Evolutionary conservation across 2,329 filamentous ascomycete species (phyloP), one percentile per base, ranked within the genome.

Genomic region (Huntiella savannae): DNA sequence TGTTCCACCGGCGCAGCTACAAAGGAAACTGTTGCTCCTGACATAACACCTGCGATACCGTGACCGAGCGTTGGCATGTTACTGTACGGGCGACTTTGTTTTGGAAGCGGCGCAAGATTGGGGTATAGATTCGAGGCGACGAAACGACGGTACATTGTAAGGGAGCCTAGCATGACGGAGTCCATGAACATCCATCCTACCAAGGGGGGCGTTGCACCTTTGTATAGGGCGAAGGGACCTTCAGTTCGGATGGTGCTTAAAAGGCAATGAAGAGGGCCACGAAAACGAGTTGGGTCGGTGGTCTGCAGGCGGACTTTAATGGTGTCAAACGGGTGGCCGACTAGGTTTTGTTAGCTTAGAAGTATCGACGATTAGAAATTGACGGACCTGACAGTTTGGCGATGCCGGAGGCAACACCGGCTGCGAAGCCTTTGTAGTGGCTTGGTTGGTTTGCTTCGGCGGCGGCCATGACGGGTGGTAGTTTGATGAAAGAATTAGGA

Each of bases 111-210:
- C 45, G 49, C 17, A 48, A 53, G 33, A 52, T 56, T 56, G 16
- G 49, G 40, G 63, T 91, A 95, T 55, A 95, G 64, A 54, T 85
- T 73, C 57, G 91, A 79, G 52, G 82, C 79, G 12, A 96, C 67
- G 40, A 95, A 62, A 41, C 83, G 79, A 34, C 88, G 82, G 66
- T 96, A 96, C 43, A 93, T 73, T 17, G 82, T 93, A 53, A 98
- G 68, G 13, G 83, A 92, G 37, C 91, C 91, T 33, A 96, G 73
- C 87, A 96, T 94, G 49, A 79, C 60, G 37, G 67, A 72, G 65
- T 98, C 91, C 88, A 96, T 96, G 57, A 92, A 84, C 82, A 96
- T 94, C 91, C 91, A 96, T 55, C 91, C 91, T 44, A 95, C 76
- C 42, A 96, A 68, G 45, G 91, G 91, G 47, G 88, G 88, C 22